Evolutionary conservation across 345 rosid genomes (phyloP).

Genomic region (Aethionema arabicum): DNA sequence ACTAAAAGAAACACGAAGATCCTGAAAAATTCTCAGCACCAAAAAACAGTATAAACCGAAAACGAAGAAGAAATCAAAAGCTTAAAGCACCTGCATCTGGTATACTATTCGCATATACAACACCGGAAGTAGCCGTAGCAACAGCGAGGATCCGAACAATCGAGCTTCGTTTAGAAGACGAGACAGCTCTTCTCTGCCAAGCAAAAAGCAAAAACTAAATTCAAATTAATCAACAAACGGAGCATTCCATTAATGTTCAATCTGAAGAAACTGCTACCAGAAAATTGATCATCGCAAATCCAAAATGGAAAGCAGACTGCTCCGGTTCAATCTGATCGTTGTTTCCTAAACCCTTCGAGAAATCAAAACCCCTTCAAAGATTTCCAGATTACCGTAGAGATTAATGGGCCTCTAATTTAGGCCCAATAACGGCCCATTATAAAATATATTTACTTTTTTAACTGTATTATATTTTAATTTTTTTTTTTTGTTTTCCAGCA

Average conservation of each 20-base stretch:
- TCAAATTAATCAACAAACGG: neutral
- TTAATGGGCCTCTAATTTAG: neutral
- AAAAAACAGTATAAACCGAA: too few species aligned
- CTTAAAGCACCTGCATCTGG: slow-evolving; percentile 47
- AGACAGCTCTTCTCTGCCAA: slow-evolving; percentile 45
- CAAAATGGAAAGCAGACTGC: slow-evolving; percentile 2
- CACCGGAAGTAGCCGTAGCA: slow-evolving; percentile 48
- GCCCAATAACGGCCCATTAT: slow-evolving; percentile 1
- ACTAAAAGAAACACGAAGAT: neutral
- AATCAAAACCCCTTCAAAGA: neutral
- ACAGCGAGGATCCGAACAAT: slow-evolving; percentile 42
- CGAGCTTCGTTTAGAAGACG: slow-evolving; percentile 30
- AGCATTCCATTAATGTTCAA: neutral
- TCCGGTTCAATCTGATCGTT: neutral
- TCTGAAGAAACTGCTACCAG: slow-evolving; percentile 28
- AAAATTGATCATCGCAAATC: slow-evolving; percentile 33
- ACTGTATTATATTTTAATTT: too few species aligned
- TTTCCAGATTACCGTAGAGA: slow-evolving; percentile 10
- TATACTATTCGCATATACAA: slow-evolving; percentile 33
- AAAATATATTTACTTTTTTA: too few species aligned
- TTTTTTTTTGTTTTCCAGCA: too few species aligned
- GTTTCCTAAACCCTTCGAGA: slow-evolving; percentile 2
- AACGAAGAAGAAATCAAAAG: neutral
- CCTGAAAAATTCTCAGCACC: neutral
- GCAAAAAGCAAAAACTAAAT: neutral